A percentile compares a stretch with the other conserved stretches of the same genome.
phyloP scores from a whole-genome alignment of 2,329 filamentous ascomycete genomes.

The Alternaria burnsii region DNA sequence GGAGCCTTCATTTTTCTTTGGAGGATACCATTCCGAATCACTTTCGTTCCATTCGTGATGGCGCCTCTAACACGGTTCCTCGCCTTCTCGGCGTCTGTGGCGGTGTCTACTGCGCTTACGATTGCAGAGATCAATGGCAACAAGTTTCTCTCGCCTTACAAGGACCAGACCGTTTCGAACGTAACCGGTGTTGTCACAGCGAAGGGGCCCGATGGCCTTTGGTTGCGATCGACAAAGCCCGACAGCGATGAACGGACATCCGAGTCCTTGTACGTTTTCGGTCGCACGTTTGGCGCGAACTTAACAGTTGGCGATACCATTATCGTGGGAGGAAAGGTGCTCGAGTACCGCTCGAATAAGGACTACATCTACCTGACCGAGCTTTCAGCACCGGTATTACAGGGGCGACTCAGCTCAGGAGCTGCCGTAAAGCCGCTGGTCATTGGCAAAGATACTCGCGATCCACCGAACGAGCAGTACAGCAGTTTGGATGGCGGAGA shows the following conservation, averaged over 20 bases:
- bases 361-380: constrained; percentile 72
- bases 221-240: constrained; percentile 67
- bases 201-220: constrained; percentile 69
- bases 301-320: constrained; percentile 68
- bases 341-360: constrained; percentile 65
- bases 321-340: constrained; percentile 66
- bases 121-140: constrained; percentile 73
- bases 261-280: constrained; percentile 72
- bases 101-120: constrained; percentile 32
- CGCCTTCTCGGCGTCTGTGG: constrained; percentile 27
- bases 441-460: constrained; percentile 65
- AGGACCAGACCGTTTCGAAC: constrained; percentile 64
- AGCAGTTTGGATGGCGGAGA: constrained; percentile 70
- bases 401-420: constrained; percentile 62
- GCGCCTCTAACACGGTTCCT: constrained; percentile 25
- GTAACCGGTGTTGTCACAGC: constrained; percentile 72
- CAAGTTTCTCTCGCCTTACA: constrained; percentile 68
- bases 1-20: neutral
- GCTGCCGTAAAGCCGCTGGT: constrained; percentile 66
- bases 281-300: constrained; percentile 56
- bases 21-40: neutral
- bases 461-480: constrained; percentile 69
- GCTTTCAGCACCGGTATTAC: constrained; percentile 64
- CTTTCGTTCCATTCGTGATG: constrained; percentile 13
- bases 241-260: constrained; percentile 67